These are phyloP conservation scores for Neltuma alba DNA, from an alignment of 306 rosid species.

Conservation along the genomic window DNA sequence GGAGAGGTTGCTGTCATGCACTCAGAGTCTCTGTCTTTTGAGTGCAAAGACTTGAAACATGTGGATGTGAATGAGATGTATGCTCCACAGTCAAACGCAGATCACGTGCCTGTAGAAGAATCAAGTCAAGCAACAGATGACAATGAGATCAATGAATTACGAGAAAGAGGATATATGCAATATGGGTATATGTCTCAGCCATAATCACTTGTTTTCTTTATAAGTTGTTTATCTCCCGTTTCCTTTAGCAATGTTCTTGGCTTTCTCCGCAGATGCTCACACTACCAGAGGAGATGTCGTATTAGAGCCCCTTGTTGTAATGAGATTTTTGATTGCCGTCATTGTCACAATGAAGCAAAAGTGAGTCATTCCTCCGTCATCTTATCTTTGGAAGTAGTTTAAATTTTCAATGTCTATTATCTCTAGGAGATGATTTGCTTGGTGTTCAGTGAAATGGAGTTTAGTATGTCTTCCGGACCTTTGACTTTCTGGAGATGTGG, in stretches of 20 bases:
- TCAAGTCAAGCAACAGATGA: conserved; percentile 33
- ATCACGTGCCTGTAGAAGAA: conserved; percentile 44
- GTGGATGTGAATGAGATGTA: conserved; percentile 34
- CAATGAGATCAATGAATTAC: conserved; percentile 26
- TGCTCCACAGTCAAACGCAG: conserved; percentile 38
- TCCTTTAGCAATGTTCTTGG: background rate
- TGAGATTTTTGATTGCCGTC: conserved; percentile 79
- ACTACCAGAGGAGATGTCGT: conserved; percentile 70
- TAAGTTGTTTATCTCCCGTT: background rate
- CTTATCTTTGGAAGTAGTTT: background rate
- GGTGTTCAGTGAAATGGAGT: background rate
- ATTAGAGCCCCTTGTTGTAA: conserved; percentile 92
- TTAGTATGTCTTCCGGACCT: background rate
- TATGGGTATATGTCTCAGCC: conserved; percentile 59
- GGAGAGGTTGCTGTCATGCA: conserved; percentile 60
- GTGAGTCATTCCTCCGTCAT: conserved; percentile 27
- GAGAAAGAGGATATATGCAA: conserved; percentile 65
- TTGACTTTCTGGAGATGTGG: background rate
- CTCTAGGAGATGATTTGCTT: background rate
- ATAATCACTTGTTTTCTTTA: background rate
- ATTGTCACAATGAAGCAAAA: conserved; percentile 73
- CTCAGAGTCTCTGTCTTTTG: conserved; percentile 52
- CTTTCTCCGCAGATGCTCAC: conserved; percentile 64
- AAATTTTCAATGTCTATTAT: background rate
- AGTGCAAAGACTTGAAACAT: conserved; percentile 45